phyloP scores from a whole-genome alignment of 2,329 filamentous ascomycete genomes.

The Graphilbum fragrans region DNA sequence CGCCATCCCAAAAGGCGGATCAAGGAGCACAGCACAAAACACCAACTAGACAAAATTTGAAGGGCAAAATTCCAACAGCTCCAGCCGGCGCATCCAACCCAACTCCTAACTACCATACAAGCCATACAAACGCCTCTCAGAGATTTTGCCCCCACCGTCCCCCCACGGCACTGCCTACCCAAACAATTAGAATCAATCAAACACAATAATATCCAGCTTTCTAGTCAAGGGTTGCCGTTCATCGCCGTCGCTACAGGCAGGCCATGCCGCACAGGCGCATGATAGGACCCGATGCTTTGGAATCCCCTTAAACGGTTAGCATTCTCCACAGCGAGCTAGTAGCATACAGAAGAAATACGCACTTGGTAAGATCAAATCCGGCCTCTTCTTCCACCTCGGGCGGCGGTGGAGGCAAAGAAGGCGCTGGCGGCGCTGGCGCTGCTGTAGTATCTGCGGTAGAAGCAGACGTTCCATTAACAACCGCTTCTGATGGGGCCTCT shows the following conservation, averaged over 20 bases:
- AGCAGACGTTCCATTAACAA: background rate
- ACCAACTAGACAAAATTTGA: no score
- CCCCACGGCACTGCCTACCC: no score
- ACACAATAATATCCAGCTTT: background rate
- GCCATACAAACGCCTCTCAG: no score
- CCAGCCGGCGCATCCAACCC: no score
- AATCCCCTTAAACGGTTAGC: slow-evolving; percentile 39
- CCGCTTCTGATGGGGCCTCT: background rate
- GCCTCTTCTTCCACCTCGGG: slow-evolving; percentile 33
- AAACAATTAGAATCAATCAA: background rate
- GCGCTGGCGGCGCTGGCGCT: background rate
- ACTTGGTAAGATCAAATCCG: slow-evolving; percentile 49
- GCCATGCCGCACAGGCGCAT: slow-evolving; percentile 39
- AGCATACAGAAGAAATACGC: slow-evolving; percentile 12
- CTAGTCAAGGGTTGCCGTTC: slow-evolving; percentile 16
- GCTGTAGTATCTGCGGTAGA: background rate
- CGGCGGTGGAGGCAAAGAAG: slow-evolving; percentile 11
- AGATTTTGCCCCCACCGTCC: no score
- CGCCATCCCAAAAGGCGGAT: no score
- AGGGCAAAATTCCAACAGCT: no score
- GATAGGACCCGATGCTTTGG: slow-evolving; percentile 52
- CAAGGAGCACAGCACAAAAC: no score
- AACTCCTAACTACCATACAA: no score
- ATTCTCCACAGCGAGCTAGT: background rate
- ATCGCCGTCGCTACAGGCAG: slow-evolving; percentile 29